A percentile compares a stretch with the other conserved stretches of the same genome.
Conservation (phyloP, 2,329 filamentous ascomycete genomes). For the Pseudopithomyces maydicus region DNA sequence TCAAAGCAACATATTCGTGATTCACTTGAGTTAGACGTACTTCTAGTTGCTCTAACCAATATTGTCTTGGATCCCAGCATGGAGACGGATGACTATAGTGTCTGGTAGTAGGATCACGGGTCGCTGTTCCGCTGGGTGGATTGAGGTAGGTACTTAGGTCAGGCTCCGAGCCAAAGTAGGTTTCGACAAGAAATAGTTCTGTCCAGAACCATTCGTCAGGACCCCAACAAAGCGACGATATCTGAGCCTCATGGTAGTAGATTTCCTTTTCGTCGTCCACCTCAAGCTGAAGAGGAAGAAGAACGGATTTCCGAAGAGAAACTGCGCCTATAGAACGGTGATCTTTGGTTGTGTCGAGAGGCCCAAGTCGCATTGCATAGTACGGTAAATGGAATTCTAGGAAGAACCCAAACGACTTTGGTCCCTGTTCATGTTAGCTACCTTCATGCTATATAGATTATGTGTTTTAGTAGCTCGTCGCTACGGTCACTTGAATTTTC, state of each 20-base stretch:
- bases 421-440: constrained; percentile 2
- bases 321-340: constrained; percentile 9
- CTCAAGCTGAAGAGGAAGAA: constrained; percentile 14
- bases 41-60: constrained; percentile 17
- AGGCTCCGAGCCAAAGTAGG: constrained; percentile 23
- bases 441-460: background rate
- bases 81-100: background rate
- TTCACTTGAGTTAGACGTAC: constrained; percentile 13
- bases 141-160: constrained; percentile 10
- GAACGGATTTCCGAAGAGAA: constrained; percentile 11
- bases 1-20: constrained; percentile 17
- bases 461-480: background rate
- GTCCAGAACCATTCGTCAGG: constrained; percentile 24
- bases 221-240: constrained; percentile 21
- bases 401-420: constrained; percentile 14
- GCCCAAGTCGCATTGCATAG: constrained; percentile 16
- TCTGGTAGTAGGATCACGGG: constrained; percentile 14
- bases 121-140: background rate
- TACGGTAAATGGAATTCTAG: constrained; percentile 26
- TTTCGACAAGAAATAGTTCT: constrained; percentile 21
- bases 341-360: constrained; percentile 1
- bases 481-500: no score
- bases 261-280: constrained; percentile 12
- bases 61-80: constrained; percentile 19
- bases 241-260: constrained; percentile 23